Base-by-base conservation (phyloP, 2,329 filamentous ascomycete species). In the Aspergillus proliferans region DNA sequence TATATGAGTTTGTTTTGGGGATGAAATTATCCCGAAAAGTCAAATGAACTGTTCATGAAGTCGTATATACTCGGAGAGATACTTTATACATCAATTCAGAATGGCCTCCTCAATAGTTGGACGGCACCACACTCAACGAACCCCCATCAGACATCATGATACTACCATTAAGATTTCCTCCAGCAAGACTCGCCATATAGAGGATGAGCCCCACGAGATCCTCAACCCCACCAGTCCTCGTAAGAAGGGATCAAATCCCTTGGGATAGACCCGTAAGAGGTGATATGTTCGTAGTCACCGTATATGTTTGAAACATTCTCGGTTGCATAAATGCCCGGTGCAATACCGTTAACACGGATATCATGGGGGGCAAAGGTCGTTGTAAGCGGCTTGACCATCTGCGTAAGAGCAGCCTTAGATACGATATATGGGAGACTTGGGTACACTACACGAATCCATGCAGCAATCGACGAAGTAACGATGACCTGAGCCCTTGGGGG, bases 121-220 rank as follows among this genome's bases (percentile, higher is more conserved):
- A 74, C 24, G 82, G 80, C 53, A 83, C 72, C 14, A 71, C 76
- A 24, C 72, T 72, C 44, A 87, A 60, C 49, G 82, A 73, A 1
- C 83, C 84, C 44, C 84, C 84, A 61, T 87, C 85, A 0, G 80
- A 72, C 6, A 86, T 67, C 43, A 86, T 67, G 14, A 83, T 75
- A 51, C 77, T 77, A 2, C 84, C 85, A 63, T 86, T 87, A 57
- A 80, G 71, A 63, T 85, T 87, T 3, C 79, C 80, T 1, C 85
- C 85, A 2, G 83, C 83, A 52, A 77, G 71, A 44, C 80, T 82
- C 3, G 80, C 80, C 61, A 88, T 71, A 70, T 83, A 87, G 45
- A 88, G 62, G 22, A 87, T 76, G 43, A 80, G 72, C 1, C 84
- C 83, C 1, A 77, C 80, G 72, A 88, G 81, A 58, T 86, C 84